Percentiles rank a stretch among this genome's conserved stretches.
Conservation (phyloP, 371 early-diverging fungal genomes). For the Parasitella parasitica region DNA sequence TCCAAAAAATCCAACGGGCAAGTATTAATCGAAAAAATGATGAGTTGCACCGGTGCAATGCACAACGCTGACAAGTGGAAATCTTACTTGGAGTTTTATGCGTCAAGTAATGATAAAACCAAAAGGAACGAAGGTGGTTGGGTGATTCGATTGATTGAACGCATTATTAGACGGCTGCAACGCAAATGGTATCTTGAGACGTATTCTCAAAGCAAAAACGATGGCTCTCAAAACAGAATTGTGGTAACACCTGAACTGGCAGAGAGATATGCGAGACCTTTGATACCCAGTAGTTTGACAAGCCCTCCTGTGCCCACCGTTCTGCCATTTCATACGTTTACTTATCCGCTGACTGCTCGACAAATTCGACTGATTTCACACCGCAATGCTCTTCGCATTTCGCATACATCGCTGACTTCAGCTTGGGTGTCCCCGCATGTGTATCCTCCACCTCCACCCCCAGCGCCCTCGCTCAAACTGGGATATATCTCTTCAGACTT, state of each 20-base stretch:
- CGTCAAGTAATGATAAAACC: conserved; percentile 10
- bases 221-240: conserved; percentile 3
- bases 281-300: conserved; percentile 56
- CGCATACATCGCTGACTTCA: conserved; percentile 65
- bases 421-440: conserved; percentile 71
- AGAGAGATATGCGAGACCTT: conserved; percentile 58
- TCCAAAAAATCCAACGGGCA: conserved; percentile 27
- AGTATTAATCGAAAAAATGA: conserved; percentile 28
- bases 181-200: conserved; percentile 64
- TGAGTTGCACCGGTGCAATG: background rate
- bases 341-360: conserved; percentile 79
- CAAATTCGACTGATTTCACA: conserved; percentile 88
- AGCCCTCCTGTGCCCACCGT: conserved; percentile 82
- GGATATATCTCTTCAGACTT: conserved; percentile 94
- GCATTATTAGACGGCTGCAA: conserved; percentile 62
- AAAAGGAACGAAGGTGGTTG: conserved; percentile 77
- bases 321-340: conserved; percentile 93
- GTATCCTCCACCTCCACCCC: conserved; percentile 79
- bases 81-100: conserved; percentile 26
- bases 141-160: conserved; percentile 69
- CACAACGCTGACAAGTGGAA: conserved; percentile 23
- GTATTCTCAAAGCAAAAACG: conserved; percentile 21
- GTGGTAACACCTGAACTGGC: conserved; percentile 30
- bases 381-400: conserved; percentile 80
- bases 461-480: conserved; percentile 61